A percentile compares a stretch with the other conserved stretches of the same genome.
Conservation (phyloP, 1,139 yeast species). For the Pichia norvegensis region DNA sequence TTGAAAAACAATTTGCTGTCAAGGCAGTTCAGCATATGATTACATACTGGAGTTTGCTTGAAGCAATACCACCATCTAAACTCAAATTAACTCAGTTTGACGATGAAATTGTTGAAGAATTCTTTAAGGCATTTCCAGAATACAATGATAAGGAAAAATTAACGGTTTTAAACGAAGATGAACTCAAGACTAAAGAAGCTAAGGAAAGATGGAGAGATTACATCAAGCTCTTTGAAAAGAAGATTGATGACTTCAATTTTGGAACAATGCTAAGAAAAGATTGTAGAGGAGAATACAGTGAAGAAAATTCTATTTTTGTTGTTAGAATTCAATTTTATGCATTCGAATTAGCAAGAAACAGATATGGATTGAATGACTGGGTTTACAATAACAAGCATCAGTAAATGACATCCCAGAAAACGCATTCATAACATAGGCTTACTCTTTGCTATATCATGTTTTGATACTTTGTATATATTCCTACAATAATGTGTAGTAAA, state of each 20-base stretch:
- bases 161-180: slow-evolving; percentile 59
- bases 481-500: not conserved
- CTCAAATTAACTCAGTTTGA: slow-evolving; percentile 74
- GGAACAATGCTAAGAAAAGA: slow-evolving; percentile 84
- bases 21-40: slow-evolving; percentile 95
- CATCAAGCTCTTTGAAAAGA: slow-evolving; percentile 72
- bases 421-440: too few species aligned
- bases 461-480: too few species aligned
- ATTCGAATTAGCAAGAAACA: slow-evolving; percentile 89
- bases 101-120: slow-evolving; percentile 68
- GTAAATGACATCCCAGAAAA: too few species aligned
- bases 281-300: slow-evolving; percentile 65
- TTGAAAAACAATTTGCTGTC: slow-evolving; percentile 95
- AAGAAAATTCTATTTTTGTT: slow-evolving; percentile 79
- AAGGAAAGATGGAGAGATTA: slow-evolving; percentile 89
- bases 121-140: slow-evolving; percentile 79
- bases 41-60: slow-evolving; percentile 80
- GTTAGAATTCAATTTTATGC: slow-evolving; percentile 94
- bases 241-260: slow-evolving; percentile 82
- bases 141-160: slow-evolving; percentile 52
- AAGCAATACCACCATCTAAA: slow-evolving; percentile 67
- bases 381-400: slow-evolving; percentile 26
- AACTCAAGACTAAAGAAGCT: slow-evolving; percentile 71
- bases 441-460: not conserved
- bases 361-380: slow-evolving; percentile 91